Percentiles rank a stretch among this genome's conserved stretches.
These are phyloP conservation scores for Somion occarium DNA, from an alignment of 1,284 basidiomycete genomes.

Conservation along the genomic window DNA sequence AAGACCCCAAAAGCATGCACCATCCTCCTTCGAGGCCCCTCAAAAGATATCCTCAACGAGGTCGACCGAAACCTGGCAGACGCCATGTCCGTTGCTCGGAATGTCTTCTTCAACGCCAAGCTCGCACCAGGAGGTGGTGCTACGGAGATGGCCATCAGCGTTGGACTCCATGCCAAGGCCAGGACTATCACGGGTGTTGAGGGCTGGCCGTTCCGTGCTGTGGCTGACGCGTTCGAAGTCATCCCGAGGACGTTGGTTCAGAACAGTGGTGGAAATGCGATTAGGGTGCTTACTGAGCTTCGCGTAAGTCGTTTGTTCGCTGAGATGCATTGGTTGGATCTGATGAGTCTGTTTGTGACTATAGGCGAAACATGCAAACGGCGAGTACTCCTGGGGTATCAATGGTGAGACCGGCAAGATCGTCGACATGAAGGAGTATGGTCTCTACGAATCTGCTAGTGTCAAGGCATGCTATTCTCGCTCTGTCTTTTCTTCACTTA, in stretches of 20 bases:
- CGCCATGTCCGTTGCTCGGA: constrained; percentile 96
- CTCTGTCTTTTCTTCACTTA: not conserved
- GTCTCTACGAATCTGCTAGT: constrained; percentile 91
- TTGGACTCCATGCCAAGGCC: constrained; percentile 84
- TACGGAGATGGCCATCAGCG: constrained; percentile 96
- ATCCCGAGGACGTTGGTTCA: constrained; percentile 95
- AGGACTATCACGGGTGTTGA: constrained; percentile 81
- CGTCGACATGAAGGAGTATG: constrained; percentile 93
- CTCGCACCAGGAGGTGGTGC: constrained; percentile 95
- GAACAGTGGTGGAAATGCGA: constrained; percentile 94
- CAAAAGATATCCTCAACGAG: constrained; percentile 97
- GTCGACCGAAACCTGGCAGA: constrained; percentile 97
- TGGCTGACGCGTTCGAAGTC: constrained; percentile 96
- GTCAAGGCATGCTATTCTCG: constrained; percentile 64
- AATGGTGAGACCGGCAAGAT: constrained; percentile 95
- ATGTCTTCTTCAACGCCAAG: constrained; percentile 92
- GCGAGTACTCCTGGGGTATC: constrained; percentile 88
- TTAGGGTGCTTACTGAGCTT: constrained; percentile 88
- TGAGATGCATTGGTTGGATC: constrained; percentile 7
- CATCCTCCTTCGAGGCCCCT: constrained; percentile 96
- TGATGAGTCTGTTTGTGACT: not conserved
- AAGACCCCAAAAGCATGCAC: constrained; percentile 95
- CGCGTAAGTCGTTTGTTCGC: constrained; percentile 51
- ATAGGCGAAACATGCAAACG: constrained; percentile 94
- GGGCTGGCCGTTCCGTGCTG: constrained; percentile 87